A percentile compares a stretch with the other conserved stretches of the same genome.
Evolutionary conservation across 345 rosid species (phyloP).

Genomic region (Salix koriyanagi): DNA sequence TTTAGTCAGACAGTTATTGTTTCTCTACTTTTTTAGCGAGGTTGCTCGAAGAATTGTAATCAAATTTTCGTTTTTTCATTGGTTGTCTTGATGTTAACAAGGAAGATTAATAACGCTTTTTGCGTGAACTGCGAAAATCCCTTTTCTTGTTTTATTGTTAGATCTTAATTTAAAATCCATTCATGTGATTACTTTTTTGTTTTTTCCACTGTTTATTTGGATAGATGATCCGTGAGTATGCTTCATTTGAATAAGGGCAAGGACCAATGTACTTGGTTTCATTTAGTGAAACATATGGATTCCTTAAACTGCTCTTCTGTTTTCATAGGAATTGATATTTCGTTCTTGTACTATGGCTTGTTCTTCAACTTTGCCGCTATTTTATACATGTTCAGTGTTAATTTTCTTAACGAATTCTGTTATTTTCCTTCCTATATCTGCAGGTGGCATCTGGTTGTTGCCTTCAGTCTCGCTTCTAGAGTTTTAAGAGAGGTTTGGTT

Average conservation of each 20-base stretch:
- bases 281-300: not conserved
- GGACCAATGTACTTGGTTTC: not conserved
- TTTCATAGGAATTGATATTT: not conserved
- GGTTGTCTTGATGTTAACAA: not conserved
- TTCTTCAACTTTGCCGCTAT: not conserved
- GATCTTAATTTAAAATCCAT: not conserved
- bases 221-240: not conserved
- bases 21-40: not conserved
- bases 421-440: not conserved
- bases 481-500: not conserved
- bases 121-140: not conserved
- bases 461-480: not conserved
- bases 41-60: not conserved
- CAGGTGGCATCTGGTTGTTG: not conserved
- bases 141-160: not conserved
- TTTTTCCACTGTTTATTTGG: not conserved
- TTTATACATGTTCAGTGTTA: not conserved
- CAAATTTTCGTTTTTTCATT: not conserved
- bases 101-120: not conserved
- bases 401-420: not conserved
- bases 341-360: not conserved
- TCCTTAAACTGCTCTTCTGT: not conserved
- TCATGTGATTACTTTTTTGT: not conserved
- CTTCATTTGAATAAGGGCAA: not conserved
- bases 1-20: not conserved